Conservation (phyloP, 2,329 filamentous ascomycete genomes). For the Coniochaeta hoffmannii region DNA sequence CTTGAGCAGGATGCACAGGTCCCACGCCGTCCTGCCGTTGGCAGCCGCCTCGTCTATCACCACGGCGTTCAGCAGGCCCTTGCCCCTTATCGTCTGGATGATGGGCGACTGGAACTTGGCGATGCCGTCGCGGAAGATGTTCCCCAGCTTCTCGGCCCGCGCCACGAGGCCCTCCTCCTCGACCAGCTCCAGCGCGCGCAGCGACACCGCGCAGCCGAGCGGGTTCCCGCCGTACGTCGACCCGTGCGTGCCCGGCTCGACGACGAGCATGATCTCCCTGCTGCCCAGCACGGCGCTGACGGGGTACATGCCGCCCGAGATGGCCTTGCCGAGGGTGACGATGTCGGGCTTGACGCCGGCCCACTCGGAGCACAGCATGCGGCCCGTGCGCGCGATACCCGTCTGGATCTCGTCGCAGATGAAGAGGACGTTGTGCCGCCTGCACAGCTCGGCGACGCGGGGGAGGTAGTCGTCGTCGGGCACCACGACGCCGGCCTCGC, state of each 20-base stretch:
- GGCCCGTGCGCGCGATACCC: constrained; percentile 89
- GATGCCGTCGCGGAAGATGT: constrained; percentile 75
- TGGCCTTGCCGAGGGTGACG: constrained; percentile 92
- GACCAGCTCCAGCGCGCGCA: constrained; percentile 88
- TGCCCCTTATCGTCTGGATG: constrained; percentile 78
- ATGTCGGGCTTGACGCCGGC: constrained; percentile 91
- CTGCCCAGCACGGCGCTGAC: constrained; percentile 85
- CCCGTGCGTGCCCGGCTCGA: constrained; percentile 94
- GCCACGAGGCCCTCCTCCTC: constrained; percentile 85
- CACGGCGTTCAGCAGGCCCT: constrained; percentile 90
- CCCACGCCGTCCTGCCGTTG: constrained; percentile 84
- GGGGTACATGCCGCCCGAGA: constrained; percentile 98
- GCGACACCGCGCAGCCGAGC: constrained; percentile 88
- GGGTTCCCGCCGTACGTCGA: constrained; percentile 99
- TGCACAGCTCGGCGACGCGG: constrained; percentile 76
- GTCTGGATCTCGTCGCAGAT: constrained; percentile 99
- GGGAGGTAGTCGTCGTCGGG: constrained; percentile 83
- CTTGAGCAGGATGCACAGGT: constrained; percentile 92
- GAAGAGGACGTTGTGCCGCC: constrained; percentile 88
- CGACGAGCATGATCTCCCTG: constrained; percentile 88
- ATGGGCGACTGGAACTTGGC: constrained; percentile 69
- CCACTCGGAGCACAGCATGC: constrained; percentile 92
- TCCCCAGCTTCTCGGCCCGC: constrained; percentile 72
- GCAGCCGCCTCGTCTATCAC: constrained; percentile 89
- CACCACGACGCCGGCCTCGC: constrained; percentile 93